These are phyloP conservation scores for Apiospora pterosperma DNA, from an alignment of 2,329 filamentous ascomycete species.

Conservation along the genomic window DNA sequence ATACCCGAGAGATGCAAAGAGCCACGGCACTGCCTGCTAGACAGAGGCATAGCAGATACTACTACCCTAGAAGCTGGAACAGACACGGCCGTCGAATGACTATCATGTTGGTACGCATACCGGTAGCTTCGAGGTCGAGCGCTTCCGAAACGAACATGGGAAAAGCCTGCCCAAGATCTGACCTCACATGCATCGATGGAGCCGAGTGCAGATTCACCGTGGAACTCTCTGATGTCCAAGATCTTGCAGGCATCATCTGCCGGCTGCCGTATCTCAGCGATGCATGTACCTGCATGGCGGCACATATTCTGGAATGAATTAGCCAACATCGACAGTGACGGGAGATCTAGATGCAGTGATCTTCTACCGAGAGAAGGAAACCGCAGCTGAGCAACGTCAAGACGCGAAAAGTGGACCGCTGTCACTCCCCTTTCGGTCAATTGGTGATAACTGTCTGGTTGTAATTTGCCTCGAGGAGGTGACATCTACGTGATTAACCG, in stretches of 20 bases:
- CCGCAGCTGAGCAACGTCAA: conserved; percentile 3
- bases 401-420: not conserved
- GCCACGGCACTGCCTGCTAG: not conserved
- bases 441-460: not conserved
- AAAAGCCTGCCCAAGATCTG: not conserved
- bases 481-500: not conserved
- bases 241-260: not conserved
- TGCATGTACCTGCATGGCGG: not conserved
- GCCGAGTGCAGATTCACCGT: not conserved
- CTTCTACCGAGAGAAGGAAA: not conserved
- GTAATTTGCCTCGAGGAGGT: conserved; percentile 6
- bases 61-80: not conserved
- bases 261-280: not conserved
- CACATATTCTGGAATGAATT: not conserved
- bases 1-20: not conserved
- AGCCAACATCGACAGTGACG: not conserved
- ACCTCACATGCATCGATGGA: not conserved
- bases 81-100: no score
- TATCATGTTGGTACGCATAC: not conserved
- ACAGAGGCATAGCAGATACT: not conserved
- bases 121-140: not conserved
- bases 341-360: not conserved
- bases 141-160: not conserved
- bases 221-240: not conserved
- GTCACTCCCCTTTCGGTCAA: not conserved